phyloP scores from a whole-genome alignment of 306 rosid species.

The Amphicarpaea edgeworthii region DNA sequence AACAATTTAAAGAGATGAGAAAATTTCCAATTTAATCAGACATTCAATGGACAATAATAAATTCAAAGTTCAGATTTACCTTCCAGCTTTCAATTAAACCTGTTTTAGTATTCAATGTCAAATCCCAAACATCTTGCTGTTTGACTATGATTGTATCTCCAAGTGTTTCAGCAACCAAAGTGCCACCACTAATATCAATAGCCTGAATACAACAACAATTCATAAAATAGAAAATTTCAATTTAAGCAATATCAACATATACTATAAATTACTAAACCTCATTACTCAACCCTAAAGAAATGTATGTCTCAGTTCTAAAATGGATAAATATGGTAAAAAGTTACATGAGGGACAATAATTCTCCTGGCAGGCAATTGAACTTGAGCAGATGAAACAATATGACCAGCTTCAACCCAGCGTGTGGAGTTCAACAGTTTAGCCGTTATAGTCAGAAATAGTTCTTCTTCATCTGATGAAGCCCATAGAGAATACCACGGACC shows the following conservation, averaged over 20 bases:
- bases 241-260: not conserved
- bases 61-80: conserved; percentile 53
- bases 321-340: not conserved
- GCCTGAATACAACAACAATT: conserved; percentile 59
- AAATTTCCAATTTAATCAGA: not conserved
- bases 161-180: conserved; percentile 53
- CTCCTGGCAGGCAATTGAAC: conserved; percentile 75
- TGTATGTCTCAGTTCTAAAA: not conserved
- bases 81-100: conserved; percentile 90
- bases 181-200: conserved; percentile 55
- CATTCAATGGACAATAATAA: not conserved
- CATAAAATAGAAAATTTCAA: conserved; percentile 30
- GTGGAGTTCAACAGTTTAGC: conserved; percentile 74
- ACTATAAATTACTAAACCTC: conserved; percentile 32
- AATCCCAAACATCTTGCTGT: conserved; percentile 75
- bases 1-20: not conserved
- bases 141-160: conserved; percentile 68
- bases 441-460: conserved; percentile 64
- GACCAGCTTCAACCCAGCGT: conserved; percentile 89
- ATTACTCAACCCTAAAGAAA: not conserved
- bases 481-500: conserved; percentile 81
- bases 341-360: conserved; percentile 67
- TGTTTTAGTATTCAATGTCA: conserved; percentile 65
- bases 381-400: conserved; percentile 79
- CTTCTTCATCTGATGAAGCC: conserved; percentile 67